A percentile compares a stretch with the other conserved stretches of the same genome.
Evolutionary conservation across 441 rosid genomes (phyloP).

Genomic region (Iberis amara): DNA sequence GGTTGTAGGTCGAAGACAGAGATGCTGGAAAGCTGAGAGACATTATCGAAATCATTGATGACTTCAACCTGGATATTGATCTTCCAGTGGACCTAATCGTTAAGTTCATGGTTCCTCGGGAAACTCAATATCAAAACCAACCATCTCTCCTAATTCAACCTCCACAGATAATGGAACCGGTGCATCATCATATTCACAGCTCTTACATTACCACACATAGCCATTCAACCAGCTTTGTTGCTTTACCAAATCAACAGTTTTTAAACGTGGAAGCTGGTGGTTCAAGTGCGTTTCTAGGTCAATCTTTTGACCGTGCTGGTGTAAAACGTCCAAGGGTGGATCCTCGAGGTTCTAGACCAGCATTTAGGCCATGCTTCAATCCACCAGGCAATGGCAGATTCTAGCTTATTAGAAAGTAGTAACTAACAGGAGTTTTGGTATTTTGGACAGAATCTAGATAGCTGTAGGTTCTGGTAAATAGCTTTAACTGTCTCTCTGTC

Average conservation of each 20-base stretch:
- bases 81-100: conserved; percentile 21
- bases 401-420: conserved; percentile 4
- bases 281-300: conserved; percentile 18
- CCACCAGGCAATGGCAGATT: conserved; percentile 13
- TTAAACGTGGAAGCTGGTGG: conserved; percentile 1
- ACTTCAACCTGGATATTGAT: conserved; percentile 35
- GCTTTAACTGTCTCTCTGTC: too few relatives aligned
- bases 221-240: conserved; percentile 11
- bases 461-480: too few relatives aligned
- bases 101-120: conserved; percentile 28
- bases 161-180: conserved; percentile 4
- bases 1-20: conserved; percentile 31
- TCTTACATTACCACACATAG: conserved; percentile 3
- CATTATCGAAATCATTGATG: conserved; percentile 31
- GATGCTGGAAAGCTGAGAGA: conserved; percentile 29
- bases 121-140: conserved; percentile 15
- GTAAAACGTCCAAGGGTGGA: conserved; percentile 35
- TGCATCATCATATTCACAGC: too few relatives aligned
- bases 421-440: too few relatives aligned
- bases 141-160: conserved; percentile 4
- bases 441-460: too few relatives aligned
- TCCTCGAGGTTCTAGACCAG: conserved; percentile 5
- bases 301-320: conserved; percentile 4
- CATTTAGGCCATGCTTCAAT: conserved; percentile 15
- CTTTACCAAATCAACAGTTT: conserved; percentile 12